Evolutionary conservation across 129 eudicot species (phyloP).

Genomic region (Helichrysum umbraculigerum): DNA sequence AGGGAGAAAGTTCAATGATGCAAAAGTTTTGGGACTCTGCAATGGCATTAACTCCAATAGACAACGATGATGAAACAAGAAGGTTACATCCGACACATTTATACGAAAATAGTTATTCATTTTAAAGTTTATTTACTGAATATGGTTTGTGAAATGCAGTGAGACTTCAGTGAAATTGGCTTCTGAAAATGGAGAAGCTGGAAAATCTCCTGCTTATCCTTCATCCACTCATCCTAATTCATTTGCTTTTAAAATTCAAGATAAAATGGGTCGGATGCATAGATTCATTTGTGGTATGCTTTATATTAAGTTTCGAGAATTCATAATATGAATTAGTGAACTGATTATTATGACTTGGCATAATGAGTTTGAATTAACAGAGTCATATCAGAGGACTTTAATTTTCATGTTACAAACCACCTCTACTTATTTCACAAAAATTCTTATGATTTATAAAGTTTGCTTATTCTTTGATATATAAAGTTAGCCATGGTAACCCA

Average conservation of each 20-base stretch:
- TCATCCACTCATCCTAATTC: slow-evolving; percentile 46
- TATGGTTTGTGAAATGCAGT: slow-evolving; percentile 42
- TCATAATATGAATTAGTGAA: not conserved
- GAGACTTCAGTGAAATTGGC: slow-evolving; percentile 67
- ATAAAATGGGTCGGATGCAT: slow-evolving; percentile 86
- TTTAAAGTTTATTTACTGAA: slow-evolving; percentile 21
- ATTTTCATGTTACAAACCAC: not conserved
- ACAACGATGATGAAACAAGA: slow-evolving; percentile 68
- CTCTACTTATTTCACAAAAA: not conserved
- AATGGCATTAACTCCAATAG: slow-evolving; percentile 68
- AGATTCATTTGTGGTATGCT: slow-evolving; percentile 78
- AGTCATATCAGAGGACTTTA: not conserved
- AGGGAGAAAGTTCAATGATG: slow-evolving; percentile 80
- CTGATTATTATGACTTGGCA: not conserved
- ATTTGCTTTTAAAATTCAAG: slow-evolving; percentile 90
- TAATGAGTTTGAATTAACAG: not conserved
- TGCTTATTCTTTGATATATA: too few species aligned
- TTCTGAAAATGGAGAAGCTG: slow-evolving; percentile 72
- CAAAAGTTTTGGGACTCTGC: slow-evolving; percentile 99
- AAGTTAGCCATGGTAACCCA: too few species aligned
- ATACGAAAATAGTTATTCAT: not conserved
- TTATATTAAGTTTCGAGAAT: slow-evolving; percentile 14
- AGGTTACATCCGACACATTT: slow-evolving; percentile 46
- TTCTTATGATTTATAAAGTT: too few species aligned
- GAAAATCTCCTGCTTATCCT: slow-evolving; percentile 58